Conservation (phyloP, 805 yeast genomes). For the Saccharomycopsis sp. region DNA sequence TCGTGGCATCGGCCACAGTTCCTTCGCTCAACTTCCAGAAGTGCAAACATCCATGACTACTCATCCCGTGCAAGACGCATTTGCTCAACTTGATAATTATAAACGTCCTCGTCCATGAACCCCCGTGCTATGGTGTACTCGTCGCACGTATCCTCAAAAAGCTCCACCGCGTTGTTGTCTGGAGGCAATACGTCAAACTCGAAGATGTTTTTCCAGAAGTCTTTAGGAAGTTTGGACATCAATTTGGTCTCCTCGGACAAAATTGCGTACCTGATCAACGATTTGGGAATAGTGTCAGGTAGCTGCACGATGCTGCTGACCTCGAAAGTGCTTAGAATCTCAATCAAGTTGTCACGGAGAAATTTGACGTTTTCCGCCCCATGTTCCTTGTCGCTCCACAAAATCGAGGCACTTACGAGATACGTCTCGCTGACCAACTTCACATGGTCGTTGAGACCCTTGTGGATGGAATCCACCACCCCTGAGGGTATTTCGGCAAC, state of each 20-base stretch:
- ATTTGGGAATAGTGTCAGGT: conserved; percentile 40
- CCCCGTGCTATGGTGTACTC: conserved; percentile 7
- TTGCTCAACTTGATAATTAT: not conserved
- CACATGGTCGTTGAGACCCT: not conserved
- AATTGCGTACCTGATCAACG: conserved; percentile 60
- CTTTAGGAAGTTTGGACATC: conserved; percentile 61
- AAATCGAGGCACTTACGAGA: not conserved
- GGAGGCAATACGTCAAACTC: conserved; percentile 78
- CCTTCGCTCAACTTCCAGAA: too few species aligned
- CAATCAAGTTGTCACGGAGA: conserved; percentile 36
- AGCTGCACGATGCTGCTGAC: conserved; percentile 1
- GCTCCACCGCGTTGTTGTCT: conserved; percentile 17
- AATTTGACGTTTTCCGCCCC: conserved; percentile 49
- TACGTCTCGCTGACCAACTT: not conserved
- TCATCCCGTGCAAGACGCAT: not conserved
- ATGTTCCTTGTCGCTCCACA: conserved; percentile 34
- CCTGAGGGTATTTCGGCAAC: not conserved
- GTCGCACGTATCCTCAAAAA: conserved; percentile 11
- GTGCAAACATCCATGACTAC: too few species aligned
- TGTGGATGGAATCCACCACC: not conserved
- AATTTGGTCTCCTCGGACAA: conserved; percentile 64
- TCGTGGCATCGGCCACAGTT: too few species aligned
- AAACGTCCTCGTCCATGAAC: not conserved
- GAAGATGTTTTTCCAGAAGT: conserved; percentile 52
- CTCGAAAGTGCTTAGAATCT: conserved; percentile 19